Evolutionary conservation across 2,329 filamentous ascomycete genomes (phyloP).

Genomic region (Penicillium psychrosexuale): DNA sequence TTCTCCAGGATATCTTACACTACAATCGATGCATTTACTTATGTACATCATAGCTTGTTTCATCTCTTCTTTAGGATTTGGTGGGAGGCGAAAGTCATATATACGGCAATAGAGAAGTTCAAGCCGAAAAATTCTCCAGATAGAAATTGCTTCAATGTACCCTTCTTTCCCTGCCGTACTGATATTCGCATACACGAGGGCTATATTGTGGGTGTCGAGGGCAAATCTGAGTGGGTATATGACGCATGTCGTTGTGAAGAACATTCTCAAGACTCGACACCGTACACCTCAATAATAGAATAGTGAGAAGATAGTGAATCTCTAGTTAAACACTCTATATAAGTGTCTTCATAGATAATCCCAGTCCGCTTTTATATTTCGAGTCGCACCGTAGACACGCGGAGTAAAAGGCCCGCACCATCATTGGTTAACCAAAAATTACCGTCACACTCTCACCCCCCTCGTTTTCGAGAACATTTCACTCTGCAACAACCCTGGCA

Average conservation of each 20-base stretch:
- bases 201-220: slow-evolving; percentile 5
- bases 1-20: too few relatives aligned
- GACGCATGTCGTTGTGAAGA: background rate
- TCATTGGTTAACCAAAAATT: slow-evolving; percentile 12
- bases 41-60: too few relatives aligned
- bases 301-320: background rate
- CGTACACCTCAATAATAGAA: background rate
- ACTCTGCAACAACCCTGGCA: slow-evolving; percentile 7
- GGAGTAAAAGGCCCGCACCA: slow-evolving; percentile 5
- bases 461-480: slow-evolving; percentile 10
- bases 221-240: slow-evolving; percentile 1
- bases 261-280: background rate
- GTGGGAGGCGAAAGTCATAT: background rate
- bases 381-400: background rate
- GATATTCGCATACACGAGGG: background rate
- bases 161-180: background rate
- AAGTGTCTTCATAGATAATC: too few relatives aligned
- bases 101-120: background rate
- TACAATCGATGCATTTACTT: too few relatives aligned
- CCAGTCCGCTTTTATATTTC: background rate
- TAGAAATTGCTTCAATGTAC: background rate
- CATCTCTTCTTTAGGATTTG: background rate
- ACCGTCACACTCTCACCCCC: slow-evolving; percentile 10
- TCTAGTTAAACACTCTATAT: background rate
- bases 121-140: too few relatives aligned